Evolutionary conservation across 257 asterid genomes (phyloP).

Genomic region (Plectranthus barbatus): DNA sequence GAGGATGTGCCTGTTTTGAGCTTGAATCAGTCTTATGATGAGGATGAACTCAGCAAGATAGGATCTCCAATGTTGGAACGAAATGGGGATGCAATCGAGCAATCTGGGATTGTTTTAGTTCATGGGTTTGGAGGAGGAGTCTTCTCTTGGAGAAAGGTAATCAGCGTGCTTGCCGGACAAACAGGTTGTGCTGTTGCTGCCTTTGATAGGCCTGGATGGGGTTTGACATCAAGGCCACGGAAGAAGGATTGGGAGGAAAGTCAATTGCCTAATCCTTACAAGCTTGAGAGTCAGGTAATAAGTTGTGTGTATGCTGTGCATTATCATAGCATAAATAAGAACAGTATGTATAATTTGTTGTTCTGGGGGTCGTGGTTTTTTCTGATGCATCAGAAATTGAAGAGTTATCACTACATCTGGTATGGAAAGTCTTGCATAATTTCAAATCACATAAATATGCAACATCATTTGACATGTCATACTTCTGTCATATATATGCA

Average conservation of each 20-base stretch:
- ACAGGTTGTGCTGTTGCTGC: slow-evolving; percentile 83
- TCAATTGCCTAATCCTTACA: slow-evolving; percentile 72
- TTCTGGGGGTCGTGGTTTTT: background rate
- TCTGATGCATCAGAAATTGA: background rate
- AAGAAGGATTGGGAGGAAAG: slow-evolving; percentile 87
- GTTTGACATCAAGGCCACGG: slow-evolving; percentile 86
- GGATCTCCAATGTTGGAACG: slow-evolving; percentile 32
- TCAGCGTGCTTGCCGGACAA: slow-evolving; percentile 60
- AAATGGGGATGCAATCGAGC: slow-evolving; percentile 46
- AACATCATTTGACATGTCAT: background rate
- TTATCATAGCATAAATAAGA: background rate
- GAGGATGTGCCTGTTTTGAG: slow-evolving; percentile 64
- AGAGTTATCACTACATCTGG: background rate
- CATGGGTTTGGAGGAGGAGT: slow-evolving; percentile 99
- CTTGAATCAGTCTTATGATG: slow-evolving; percentile 45
- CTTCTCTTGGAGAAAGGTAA: slow-evolving; percentile 90
- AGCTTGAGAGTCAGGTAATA: slow-evolving; percentile 61
- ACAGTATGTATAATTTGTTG: background rate
- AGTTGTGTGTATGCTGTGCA: background rate
- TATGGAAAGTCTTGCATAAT: background rate
- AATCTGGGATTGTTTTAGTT: slow-evolving; percentile 77
- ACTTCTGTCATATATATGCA: background rate
- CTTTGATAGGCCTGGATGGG: slow-evolving; percentile 98
- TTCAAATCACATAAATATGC: background rate
- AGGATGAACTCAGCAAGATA: slow-evolving; percentile 32